Percentiles rank a stretch among this genome's conserved stretches.
These are phyloP conservation scores for Hypoxylon cercidicola DNA, from an alignment of 495 filamentous ascomycete genomes.

Conservation along the genomic window DNA sequence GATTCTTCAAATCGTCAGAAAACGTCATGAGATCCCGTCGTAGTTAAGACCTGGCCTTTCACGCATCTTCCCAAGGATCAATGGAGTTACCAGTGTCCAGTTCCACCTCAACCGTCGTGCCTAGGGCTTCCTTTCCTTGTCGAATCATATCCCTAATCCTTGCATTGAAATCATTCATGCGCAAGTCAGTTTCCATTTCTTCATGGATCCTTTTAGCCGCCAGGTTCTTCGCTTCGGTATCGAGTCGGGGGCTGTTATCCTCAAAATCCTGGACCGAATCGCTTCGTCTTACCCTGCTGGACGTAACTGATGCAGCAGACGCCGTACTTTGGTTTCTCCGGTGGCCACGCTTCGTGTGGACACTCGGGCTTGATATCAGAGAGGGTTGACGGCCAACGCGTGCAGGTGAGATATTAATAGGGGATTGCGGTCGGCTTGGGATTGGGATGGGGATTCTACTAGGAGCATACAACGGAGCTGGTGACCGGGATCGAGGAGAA, in stretches of 20 bases:
- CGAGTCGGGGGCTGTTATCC: slow-evolving; percentile 54
- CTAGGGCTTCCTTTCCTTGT: slow-evolving; percentile 87
- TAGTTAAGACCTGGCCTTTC: not conserved
- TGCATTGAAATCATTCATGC: slow-evolving; percentile 79
- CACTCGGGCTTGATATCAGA: slow-evolving; percentile 45
- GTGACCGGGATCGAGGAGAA: slow-evolving; percentile 53
- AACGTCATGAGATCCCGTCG: slow-evolving; percentile 1
- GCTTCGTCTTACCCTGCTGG: slow-evolving; percentile 28
- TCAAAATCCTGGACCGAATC: slow-evolving; percentile 45
- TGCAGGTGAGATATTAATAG: slow-evolving; percentile 21
- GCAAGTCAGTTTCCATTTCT: slow-evolving; percentile 81
- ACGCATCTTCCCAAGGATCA: slow-evolving; percentile 53
- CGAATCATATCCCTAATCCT: slow-evolving; percentile 85
- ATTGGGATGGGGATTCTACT: slow-evolving; percentile 56
- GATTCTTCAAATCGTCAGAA: slow-evolving; percentile 1
- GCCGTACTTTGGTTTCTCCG: slow-evolving; percentile 48
- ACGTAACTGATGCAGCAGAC: slow-evolving; percentile 43
- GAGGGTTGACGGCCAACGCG: slow-evolving; percentile 43
- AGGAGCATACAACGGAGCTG: slow-evolving; percentile 38
- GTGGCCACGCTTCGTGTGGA: slow-evolving; percentile 42
- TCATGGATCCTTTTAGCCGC: slow-evolving; percentile 72
- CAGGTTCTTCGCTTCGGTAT: slow-evolving; percentile 71
- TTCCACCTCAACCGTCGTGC: slow-evolving; percentile 79
- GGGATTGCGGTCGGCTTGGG: slow-evolving; percentile 43
- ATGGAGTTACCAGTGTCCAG: slow-evolving; percentile 24